Evolutionary conservation across 768 basidiomycete species (phyloP), one percentile per base, ranked within the genome.

Genomic region (Neoboletus brunneissimus): DNA sequence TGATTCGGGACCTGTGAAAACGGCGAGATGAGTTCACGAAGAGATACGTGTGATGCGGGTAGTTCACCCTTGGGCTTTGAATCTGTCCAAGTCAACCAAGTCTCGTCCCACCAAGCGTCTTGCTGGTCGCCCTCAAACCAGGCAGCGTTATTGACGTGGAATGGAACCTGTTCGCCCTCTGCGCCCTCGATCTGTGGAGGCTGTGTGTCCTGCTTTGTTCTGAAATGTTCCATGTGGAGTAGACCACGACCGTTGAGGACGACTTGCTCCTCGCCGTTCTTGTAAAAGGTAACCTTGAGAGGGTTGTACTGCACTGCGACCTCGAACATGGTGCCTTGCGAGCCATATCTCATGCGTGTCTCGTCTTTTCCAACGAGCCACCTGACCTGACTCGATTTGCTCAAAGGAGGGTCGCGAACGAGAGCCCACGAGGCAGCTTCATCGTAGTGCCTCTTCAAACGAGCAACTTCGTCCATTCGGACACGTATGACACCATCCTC

Each of bases 151-250:
- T 84, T 82, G 27, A 73, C 72, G 54, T 85, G 73, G 31, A 90
- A 62, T 2, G 84, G 82, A 4, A 71, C 75, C 66, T 89, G 86
- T 59, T 77, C 75, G 16, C 72, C 70, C 47, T 77, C 76, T 20
- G 75, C 71, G 42, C 75, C 76, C 15, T 65, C 60, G 18, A 66
- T 69, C 58, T 72, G 76, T 22, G 75, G 75, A 27, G 81, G 73
- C 12, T 76, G 71, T 29, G 77, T 79, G 1, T 58, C 66, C 51
- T 73, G 72, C 66, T 88, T 86, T 22, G 78, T 79, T 64, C 91
- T 89, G 79, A 95, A 98, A 72, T 98, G 97, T 68, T 99, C 97
- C 96, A 99, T 95, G 63, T 98, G 95, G 60, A 99, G 77, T 31
- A 99, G 79, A 2, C 91, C 91, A 40, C 85, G 81, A 2, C 91